Evolutionary conservation across 2,329 filamentous ascomycete species (phyloP).

Genomic region (Rutstroemia sp.): DNA sequence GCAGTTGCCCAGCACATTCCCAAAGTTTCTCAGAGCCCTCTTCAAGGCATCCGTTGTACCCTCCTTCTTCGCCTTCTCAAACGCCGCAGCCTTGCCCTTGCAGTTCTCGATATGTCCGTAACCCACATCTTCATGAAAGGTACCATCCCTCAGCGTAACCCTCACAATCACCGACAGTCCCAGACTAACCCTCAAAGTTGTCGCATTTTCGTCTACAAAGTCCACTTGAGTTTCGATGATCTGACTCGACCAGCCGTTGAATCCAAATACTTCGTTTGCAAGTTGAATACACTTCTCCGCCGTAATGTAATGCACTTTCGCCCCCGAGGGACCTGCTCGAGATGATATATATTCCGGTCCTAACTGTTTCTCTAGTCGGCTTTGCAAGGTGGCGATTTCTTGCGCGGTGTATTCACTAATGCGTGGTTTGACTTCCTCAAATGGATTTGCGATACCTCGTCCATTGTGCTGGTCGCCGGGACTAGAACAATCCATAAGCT

Average conservation of each 20-base stretch:
- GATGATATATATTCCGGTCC: conserved; percentile 94
- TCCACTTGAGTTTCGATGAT: conserved; percentile 93
- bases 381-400: conserved; percentile 82
- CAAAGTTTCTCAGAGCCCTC: conserved; percentile 81
- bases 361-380: conserved; percentile 82
- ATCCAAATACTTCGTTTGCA: conserved; percentile 91
- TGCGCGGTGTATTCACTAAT: conserved; percentile 80
- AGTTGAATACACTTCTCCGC: conserved; percentile 95
- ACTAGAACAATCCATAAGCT: conserved; percentile 34
- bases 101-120: conserved; percentile 96
- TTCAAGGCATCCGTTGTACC: conserved; percentile 93
- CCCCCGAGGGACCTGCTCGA: conserved; percentile 72
- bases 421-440: conserved; percentile 61
- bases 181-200: conserved; percentile 71
- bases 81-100: conserved; percentile 89
- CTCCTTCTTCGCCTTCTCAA: conserved; percentile 98
- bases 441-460: conserved; percentile 63
- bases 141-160: conserved; percentile 84
- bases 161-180: conserved; percentile 87
- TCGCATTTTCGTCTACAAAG: conserved; percentile 81
- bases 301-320: conserved; percentile 88
- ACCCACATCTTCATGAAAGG: conserved; percentile 96
- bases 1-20: conserved; percentile 96
- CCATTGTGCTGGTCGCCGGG: conserved; percentile 58
- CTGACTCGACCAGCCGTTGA: conserved; percentile 96